Evolutionary conservation across 2,329 filamentous ascomycete species (phyloP).

Genomic region (Acephala macrosclerotiorum): DNA sequence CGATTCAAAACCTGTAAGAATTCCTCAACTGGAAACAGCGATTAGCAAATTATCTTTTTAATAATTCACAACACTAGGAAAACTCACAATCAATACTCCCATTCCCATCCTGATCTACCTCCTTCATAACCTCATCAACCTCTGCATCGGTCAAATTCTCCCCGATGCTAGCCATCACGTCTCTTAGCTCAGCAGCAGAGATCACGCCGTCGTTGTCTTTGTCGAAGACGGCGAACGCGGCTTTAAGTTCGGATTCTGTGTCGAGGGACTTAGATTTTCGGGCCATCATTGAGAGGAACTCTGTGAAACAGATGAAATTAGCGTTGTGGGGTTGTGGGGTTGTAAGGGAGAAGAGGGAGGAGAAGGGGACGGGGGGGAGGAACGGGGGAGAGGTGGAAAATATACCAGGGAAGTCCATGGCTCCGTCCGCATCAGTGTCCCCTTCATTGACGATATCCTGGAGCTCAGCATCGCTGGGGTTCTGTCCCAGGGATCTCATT

Average conservation of each 20-base stretch:
- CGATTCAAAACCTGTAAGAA: constrained; percentile 2
- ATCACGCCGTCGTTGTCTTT: constrained; percentile 72
- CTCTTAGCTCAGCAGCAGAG: constrained; percentile 65
- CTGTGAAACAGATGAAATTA: constrained; percentile 44
- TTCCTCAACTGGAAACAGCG: not conserved
- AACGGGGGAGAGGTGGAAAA: not conserved
- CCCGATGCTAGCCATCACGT: constrained; percentile 70
- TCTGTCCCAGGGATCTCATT: constrained; percentile 69
- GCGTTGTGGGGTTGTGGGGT: not conserved
- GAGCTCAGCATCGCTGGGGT: constrained; percentile 67
- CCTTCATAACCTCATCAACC: constrained; percentile 70
- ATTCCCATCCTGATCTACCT: constrained; percentile 70
- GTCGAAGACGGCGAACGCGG: constrained; percentile 72
- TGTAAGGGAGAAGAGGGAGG: not conserved
- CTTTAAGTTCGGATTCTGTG: constrained; percentile 69
- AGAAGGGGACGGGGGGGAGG: not conserved
- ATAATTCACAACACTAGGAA: too few relatives aligned
- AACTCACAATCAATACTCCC: constrained; percentile 68
- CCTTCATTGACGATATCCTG: constrained; percentile 74
- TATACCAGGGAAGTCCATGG: constrained; percentile 69
- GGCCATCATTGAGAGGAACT: constrained; percentile 73
- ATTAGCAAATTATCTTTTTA: too few relatives aligned
- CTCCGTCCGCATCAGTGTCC: constrained; percentile 69
- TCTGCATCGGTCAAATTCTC: constrained; percentile 70
- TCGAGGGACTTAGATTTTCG: constrained; percentile 67